phyloP scores from a whole-genome alignment of 352 stramenopile genomes.

The Pythium utonaiense region DNA sequence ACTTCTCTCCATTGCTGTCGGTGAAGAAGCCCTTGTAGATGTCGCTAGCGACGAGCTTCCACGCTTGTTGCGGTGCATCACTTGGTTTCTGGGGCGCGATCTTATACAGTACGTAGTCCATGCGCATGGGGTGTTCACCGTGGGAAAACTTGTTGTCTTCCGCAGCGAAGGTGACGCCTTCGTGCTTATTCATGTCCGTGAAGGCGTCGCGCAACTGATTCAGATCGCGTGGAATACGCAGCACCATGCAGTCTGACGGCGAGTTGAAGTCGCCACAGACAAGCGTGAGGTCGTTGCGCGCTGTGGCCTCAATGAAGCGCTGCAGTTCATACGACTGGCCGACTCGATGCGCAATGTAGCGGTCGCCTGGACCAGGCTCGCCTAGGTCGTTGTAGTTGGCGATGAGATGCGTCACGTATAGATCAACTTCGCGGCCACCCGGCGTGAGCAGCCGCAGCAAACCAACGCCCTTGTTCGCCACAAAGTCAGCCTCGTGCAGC shows the following conservation, averaged over 20 bases:
- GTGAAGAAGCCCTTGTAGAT: constrained; percentile 81
- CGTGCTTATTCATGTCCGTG: constrained; percentile 58
- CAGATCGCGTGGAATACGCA: constrained; percentile 52
- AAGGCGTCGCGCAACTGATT: constrained; percentile 61
- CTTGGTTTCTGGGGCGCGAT: constrained; percentile 4
- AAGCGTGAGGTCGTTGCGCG: constrained; percentile 46
- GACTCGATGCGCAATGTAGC: constrained; percentile 60
- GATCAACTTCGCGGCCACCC: constrained; percentile 46
- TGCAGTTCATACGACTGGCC: constrained; percentile 73
- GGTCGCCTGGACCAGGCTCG: constrained; percentile 57
- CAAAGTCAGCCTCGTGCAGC: constrained; percentile 75
- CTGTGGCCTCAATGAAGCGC: constrained; percentile 63
- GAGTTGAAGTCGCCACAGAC: constrained; percentile 85
- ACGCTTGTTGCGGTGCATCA: constrained; percentile 14
- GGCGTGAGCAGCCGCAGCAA: constrained; percentile 60
- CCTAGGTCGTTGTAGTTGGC: constrained; percentile 80
- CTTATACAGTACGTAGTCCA: constrained; percentile 85
- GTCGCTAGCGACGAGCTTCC: constrained; percentile 54
- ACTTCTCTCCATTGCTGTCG: constrained; percentile 51
- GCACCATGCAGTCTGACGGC: constrained; percentile 64
- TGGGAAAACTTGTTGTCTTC: constrained; percentile 81
- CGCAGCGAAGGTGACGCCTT: constrained; percentile 69
- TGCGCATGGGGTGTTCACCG: constrained; percentile 78
- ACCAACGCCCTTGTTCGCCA: constrained; percentile 77
- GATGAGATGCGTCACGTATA: constrained; percentile 77